Percentiles rank a stretch among this genome's conserved stretches.
Conservation (phyloP, 2,329 filamentous ascomycete genomes). For the Paecilomyces fulvus region DNA sequence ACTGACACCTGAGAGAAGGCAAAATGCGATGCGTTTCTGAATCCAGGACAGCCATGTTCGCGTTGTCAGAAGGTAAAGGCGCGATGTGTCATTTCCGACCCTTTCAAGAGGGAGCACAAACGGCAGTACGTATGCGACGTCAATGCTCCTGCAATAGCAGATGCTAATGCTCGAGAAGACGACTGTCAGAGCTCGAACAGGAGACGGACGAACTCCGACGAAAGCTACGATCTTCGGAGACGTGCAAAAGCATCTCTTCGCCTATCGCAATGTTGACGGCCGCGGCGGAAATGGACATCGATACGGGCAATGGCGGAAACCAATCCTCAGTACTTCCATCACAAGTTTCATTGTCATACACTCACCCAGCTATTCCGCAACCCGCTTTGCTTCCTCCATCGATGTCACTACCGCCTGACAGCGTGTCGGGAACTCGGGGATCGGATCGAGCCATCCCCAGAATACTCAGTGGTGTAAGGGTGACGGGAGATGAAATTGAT, state of each 20-base stretch:
- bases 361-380: slow-evolving; percentile 14
- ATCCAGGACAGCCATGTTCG: slow-evolving; percentile 26
- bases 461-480: slow-evolving; percentile 19
- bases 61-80: slow-evolving; percentile 30
- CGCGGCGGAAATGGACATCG: slow-evolving; percentile 22
- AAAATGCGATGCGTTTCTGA: slow-evolving; percentile 32
- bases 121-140: slow-evolving; percentile 21
- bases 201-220: slow-evolving; percentile 30
- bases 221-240: slow-evolving; percentile 21
- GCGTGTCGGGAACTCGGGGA: slow-evolving; percentile 4
- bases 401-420: slow-evolving; percentile 3
- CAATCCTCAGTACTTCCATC: slow-evolving; percentile 14
- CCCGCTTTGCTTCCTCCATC: slow-evolving; percentile 10
- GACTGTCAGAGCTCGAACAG: slow-evolving; percentile 29
- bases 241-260: slow-evolving; percentile 12
- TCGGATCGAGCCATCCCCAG: slow-evolving; percentile 19
- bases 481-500: slow-evolving; percentile 28
- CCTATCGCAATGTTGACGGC: slow-evolving; percentile 22
- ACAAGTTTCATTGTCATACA: slow-evolving; percentile 10
- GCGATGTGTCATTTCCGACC: slow-evolving; percentile 32
- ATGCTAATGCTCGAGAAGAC: slow-evolving; percentile 12
- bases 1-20: slow-evolving; percentile 15
- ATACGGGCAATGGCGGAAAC: slow-evolving; percentile 8
- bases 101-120: slow-evolving; percentile 36
- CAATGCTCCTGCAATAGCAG: background rate